Evolutionary conservation across 306 rosid genomes (phyloP).

Genomic region (Begonia loranthoides): DNA sequence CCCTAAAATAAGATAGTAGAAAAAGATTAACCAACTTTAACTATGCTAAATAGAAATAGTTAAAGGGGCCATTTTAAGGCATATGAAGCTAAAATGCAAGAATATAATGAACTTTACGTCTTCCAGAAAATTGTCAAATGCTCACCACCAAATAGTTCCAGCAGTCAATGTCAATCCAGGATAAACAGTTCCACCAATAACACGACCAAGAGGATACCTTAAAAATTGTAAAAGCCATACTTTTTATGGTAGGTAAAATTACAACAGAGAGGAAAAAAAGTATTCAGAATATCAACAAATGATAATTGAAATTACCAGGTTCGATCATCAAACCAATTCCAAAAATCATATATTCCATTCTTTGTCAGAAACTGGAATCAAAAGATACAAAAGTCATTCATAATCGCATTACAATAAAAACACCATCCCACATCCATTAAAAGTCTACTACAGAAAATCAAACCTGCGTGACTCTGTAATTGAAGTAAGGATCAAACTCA

Average conservation of each 20-base stretch:
- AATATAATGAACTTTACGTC: constrained; percentile 1
- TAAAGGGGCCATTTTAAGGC: not conserved
- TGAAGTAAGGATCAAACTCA: constrained; percentile 96
- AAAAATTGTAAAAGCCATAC: constrained; percentile 1
- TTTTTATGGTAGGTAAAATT: constrained; percentile 4
- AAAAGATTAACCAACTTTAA: constrained; percentile 2
- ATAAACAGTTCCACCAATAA: constrained; percentile 96
- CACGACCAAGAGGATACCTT: constrained; percentile 99
- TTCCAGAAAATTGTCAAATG: constrained; percentile 12
- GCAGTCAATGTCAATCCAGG: constrained; percentile 98
- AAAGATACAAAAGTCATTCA: not conserved
- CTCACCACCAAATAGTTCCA: constrained; percentile 85
- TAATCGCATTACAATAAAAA: constrained; percentile 1
- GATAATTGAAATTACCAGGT: constrained; percentile 51
- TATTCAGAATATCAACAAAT: constrained; percentile 2
- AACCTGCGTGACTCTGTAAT: constrained; percentile 99
- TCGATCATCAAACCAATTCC: constrained; percentile 99
- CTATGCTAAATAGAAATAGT: not conserved
- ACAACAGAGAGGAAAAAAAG: not conserved
- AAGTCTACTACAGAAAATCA: constrained; percentile 15
- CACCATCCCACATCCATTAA: not conserved
- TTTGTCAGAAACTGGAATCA: constrained; percentile 68
- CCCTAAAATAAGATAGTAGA: constrained; percentile 35
- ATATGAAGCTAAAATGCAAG: not conserved
- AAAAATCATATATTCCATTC: constrained; percentile 93